phyloP scores from a whole-genome alignment of 169 alveolate species.

The Eimeria maxima region DNA sequence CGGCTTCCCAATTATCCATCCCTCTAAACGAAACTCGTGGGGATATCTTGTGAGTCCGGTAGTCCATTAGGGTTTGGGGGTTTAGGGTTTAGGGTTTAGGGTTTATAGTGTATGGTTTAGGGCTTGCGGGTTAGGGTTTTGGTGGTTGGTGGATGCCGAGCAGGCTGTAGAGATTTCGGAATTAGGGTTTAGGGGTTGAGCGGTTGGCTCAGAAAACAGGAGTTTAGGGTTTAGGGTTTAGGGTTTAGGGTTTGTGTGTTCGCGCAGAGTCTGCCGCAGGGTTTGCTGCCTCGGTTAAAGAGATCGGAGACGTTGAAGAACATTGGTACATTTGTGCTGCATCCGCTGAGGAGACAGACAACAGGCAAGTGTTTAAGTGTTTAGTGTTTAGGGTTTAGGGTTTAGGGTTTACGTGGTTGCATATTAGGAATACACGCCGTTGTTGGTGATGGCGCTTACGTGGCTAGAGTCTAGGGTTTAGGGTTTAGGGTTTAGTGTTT shows the following conservation, averaged over 20 bases:
- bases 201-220: background rate
- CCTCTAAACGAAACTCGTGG: background rate
- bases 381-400: slow-evolving; percentile 51
- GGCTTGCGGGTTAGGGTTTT: background rate
- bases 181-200: background rate
- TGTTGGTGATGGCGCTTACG: background rate
- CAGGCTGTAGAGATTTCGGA: background rate
- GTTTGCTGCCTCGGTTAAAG: background rate
- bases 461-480: background rate
- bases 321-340: background rate
- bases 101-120: background rate
- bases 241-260: background rate
- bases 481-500: background rate
- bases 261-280: slow-evolving; percentile 18
- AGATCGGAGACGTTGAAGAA: background rate
- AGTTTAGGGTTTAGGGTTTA: background rate
- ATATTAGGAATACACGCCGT: background rate
- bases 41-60: background rate
- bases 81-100: slow-evolving; percentile 19
- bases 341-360: background rate
- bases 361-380: background rate
- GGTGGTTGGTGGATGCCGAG: no score
- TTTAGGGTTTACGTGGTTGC: background rate
- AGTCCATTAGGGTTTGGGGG: background rate
- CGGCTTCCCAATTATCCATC: background rate